Evolutionary conservation across 148 eudicot species (phyloP).

Genomic region (Camellia granthamiana): DNA sequence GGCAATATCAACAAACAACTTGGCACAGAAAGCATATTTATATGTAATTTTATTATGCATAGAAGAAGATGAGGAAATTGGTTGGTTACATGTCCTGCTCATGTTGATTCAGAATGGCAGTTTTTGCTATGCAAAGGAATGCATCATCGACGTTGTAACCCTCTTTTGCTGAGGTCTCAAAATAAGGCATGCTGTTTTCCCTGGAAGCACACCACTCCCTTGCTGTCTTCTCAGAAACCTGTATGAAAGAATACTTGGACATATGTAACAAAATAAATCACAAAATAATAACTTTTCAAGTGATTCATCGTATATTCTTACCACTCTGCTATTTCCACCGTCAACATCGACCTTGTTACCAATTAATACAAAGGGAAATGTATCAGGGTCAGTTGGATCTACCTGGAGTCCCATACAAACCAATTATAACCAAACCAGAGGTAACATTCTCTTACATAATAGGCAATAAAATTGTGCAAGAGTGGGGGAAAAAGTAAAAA

Average conservation of each 20-base stretch:
- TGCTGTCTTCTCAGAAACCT: conserved; percentile 55
- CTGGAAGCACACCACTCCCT: conserved; percentile 59
- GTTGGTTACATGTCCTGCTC: conserved; percentile 31
- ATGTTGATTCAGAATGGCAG: conserved; percentile 41
- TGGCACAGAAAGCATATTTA: background rate
- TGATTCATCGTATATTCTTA: conserved; percentile 20
- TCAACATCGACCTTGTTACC: conserved; percentile 67
- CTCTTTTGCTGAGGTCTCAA: conserved; percentile 68
- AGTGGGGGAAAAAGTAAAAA: background rate
- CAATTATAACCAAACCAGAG: background rate
- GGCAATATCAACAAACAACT: background rate
- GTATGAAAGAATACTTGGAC: background rate
- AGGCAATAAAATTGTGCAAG: background rate
- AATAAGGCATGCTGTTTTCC: conserved; percentile 45
- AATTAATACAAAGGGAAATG: conserved; percentile 57
- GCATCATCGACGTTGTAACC: conserved; percentile 57
- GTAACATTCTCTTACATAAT: background rate
- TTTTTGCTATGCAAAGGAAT: conserved; percentile 48
- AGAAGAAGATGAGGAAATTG: too few species aligned
- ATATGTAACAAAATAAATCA: background rate
- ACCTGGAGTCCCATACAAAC: conserved; percentile 29
- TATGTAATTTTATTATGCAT: too few species aligned
- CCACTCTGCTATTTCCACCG: conserved; percentile 49
- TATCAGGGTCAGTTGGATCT: conserved; percentile 45
- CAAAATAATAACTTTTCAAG: background rate